Conservation (phyloP, 1,139 yeast species). For the Sugiyamaella neomexicana region DNA sequence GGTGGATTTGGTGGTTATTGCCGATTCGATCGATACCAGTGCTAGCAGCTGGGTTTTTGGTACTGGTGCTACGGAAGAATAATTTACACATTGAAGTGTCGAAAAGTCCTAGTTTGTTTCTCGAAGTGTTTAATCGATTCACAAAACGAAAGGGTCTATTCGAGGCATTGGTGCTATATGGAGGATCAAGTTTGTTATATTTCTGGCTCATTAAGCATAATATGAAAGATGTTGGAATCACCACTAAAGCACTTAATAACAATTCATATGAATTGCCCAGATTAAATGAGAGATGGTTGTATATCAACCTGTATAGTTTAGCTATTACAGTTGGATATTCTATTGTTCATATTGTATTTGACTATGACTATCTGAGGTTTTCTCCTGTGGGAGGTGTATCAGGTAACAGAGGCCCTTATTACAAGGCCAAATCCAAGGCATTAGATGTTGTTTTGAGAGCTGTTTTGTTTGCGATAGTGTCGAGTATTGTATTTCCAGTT, state of each 20-base stretch:
- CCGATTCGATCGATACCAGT: slow-evolving; percentile 32
- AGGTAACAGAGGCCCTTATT: slow-evolving; percentile 1
- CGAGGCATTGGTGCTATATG: slow-evolving; percentile 43
- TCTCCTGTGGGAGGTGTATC: slow-evolving; percentile 33
- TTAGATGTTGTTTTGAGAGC: slow-evolving; percentile 43
- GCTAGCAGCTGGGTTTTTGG: slow-evolving; percentile 29
- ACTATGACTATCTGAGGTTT: slow-evolving; percentile 60
- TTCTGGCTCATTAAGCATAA: slow-evolving; percentile 42
- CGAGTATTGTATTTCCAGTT: slow-evolving; percentile 47
- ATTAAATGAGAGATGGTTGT: slow-evolving; percentile 63
- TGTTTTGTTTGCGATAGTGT: slow-evolving; percentile 41
- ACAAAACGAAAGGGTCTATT: slow-evolving; percentile 45
- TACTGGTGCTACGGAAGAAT: slow-evolving; percentile 36
- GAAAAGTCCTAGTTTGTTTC: slow-evolving; percentile 26
- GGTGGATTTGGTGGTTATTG: slow-evolving; percentile 31
- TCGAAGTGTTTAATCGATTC: slow-evolving; percentile 47
- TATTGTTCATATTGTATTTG: slow-evolving; percentile 55
- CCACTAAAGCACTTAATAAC: slow-evolving; percentile 31
- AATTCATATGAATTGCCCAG: slow-evolving; percentile 51
- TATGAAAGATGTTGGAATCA: slow-evolving; percentile 29
- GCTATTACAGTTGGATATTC: slow-evolving; percentile 52
- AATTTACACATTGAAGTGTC: slow-evolving; percentile 28
- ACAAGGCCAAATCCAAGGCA: slow-evolving; percentile 5
- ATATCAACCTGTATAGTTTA: slow-evolving; percentile 48
- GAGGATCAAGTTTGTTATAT: slow-evolving; percentile 44